phyloP scores from a whole-genome alignment of 2,329 filamentous ascomycete genomes.

The Akanthomyces lecanii region DNA sequence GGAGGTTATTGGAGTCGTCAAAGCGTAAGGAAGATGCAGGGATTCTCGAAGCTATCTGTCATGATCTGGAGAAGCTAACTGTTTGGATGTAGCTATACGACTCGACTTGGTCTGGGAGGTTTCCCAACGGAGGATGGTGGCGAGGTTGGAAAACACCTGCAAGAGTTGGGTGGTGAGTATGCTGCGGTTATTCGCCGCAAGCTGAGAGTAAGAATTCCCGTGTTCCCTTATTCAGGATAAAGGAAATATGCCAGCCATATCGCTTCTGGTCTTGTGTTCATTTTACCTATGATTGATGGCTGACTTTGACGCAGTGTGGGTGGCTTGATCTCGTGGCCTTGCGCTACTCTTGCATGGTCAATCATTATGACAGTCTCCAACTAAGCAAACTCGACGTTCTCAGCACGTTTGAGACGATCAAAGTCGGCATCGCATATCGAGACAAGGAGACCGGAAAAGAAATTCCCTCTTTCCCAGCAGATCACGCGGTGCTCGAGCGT shows the following conservation, averaged over 20 bases:
- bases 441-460: constrained; percentile 26
- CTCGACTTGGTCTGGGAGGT: constrained; percentile 55
- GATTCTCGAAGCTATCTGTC: too few species aligned
- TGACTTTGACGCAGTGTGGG: constrained; percentile 26
- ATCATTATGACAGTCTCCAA: constrained; percentile 56
- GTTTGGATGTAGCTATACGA: constrained; percentile 43
- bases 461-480: constrained; percentile 57
- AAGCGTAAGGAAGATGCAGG: constrained; percentile 28
- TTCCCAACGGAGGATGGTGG: constrained; percentile 57
- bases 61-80: neutral
- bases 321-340: constrained; percentile 60
- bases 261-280: neutral
- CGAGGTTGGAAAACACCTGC: constrained; percentile 35
- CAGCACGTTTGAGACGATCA: constrained; percentile 67
- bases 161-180: constrained; percentile 20
- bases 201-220: constrained; percentile 12
- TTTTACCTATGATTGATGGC: neutral
- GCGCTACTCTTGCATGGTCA: constrained; percentile 58
- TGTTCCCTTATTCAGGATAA: neutral
- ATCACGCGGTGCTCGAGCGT: constrained; percentile 38
- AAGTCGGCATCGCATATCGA: constrained; percentile 57
- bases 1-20: constrained; percentile 60
- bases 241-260: too few species aligned
- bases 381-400: constrained; percentile 59
- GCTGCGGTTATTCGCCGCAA: neutral